Evolutionary conservation across 1,139 yeast species (phyloP).

Genomic region (Arxiozyma telluris): DNA sequence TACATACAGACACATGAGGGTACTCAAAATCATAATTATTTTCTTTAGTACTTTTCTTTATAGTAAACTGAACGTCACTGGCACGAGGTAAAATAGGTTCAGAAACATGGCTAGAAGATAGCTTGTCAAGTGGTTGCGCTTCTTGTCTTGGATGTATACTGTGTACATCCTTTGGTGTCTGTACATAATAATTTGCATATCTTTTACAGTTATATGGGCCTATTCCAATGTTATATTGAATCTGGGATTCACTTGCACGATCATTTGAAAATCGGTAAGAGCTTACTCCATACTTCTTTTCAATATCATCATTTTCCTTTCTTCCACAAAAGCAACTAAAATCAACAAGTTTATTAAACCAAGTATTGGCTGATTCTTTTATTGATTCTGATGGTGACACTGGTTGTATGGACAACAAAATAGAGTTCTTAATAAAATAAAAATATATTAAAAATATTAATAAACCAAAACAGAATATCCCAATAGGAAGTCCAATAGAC

Average conservation of each 20-base stretch:
- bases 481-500: constrained; percentile 28
- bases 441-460: constrained; percentile 14
- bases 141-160: background rate
- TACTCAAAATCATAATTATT: background rate
- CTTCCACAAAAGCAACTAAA: constrained; percentile 1
- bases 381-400: constrained; percentile 6
- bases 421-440: constrained; percentile 9
- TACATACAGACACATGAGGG: background rate
- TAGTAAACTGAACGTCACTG: background rate
- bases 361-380: background rate
- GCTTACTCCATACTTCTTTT: constrained; percentile 6
- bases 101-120: background rate
- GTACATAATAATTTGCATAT: background rate
- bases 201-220: constrained; percentile 3
- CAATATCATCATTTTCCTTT: constrained; percentile 6
- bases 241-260: constrained; percentile 13
- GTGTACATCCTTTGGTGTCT: background rate
- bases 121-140: background rate
- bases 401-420: constrained; percentile 3
- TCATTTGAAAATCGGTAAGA: constrained; percentile 9
- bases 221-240: constrained; percentile 17
- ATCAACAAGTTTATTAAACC: constrained; percentile 6
- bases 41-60: background rate
- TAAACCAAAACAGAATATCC: constrained; percentile 19
- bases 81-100: background rate